phyloP scores from a whole-genome alignment of 1,139 yeast genomes.

The Blastobotrys malaysiensis region DNA sequence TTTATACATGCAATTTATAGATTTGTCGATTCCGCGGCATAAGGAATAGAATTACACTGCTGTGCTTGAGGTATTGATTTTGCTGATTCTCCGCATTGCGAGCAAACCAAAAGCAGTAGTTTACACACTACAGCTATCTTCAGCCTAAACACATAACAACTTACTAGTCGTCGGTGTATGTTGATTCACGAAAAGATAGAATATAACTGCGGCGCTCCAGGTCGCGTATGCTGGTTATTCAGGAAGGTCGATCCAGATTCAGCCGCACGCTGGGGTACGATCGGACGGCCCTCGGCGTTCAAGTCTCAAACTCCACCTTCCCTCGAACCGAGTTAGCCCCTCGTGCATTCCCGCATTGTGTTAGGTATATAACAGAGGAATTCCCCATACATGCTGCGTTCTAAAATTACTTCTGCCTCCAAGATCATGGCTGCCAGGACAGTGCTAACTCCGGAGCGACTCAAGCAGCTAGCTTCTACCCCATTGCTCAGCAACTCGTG shows the following conservation, averaged over 20 bases:
- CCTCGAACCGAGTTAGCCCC: neutral
- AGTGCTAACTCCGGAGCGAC: slow-evolving; percentile 55
- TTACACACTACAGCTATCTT: too few relatives aligned
- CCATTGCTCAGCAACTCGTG: slow-evolving; percentile 54
- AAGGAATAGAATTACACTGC: too few relatives aligned
- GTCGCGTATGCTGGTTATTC: neutral
- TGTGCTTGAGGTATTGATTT: too few relatives aligned
- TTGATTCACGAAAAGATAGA: too few relatives aligned
- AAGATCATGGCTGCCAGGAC: slow-evolving; percentile 12
- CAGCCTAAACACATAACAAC: too few relatives aligned
- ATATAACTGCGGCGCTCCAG: too few relatives aligned
- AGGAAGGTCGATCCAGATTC: neutral
- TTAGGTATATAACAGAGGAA: neutral
- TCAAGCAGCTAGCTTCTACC: slow-evolving; percentile 49
- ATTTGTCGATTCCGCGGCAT: too few relatives aligned
- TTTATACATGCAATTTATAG: too few relatives aligned
- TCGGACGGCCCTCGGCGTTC: neutral
- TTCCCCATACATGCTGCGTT: neutral
- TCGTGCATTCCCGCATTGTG: neutral
- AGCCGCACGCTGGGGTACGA: neutral
- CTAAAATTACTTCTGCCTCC: neutral
- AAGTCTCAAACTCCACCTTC: neutral
- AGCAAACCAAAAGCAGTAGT: too few relatives aligned
- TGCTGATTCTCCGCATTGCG: too few relatives aligned
- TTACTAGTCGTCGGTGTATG: too few relatives aligned